These are phyloP conservation scores for Chenopodium berlandieri DNA, from an alignment of 148 eudicot genomes.

Conservation along the genomic window DNA sequence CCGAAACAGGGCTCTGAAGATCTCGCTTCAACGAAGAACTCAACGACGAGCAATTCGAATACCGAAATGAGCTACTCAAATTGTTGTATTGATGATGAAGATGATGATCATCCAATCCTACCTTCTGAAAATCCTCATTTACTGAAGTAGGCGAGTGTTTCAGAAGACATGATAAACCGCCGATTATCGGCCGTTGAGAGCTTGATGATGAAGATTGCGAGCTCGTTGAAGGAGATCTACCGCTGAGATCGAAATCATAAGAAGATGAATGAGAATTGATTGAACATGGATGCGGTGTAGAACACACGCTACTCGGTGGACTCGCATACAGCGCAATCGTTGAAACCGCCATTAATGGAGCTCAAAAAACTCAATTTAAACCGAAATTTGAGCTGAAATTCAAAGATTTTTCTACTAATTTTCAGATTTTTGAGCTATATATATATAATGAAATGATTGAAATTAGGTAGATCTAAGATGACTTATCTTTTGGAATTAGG, in stretches of 20 bases:
- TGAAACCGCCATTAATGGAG: constrained; percentile 67
- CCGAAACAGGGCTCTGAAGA: constrained; percentile 77
- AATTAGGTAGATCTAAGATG: constrained; percentile 20
- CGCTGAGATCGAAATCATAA: constrained; percentile 56
- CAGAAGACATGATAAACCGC: constrained; percentile 59
- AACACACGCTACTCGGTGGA: constrained; percentile 65
- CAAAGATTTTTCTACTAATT: neutral
- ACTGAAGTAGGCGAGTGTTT: constrained; percentile 41
- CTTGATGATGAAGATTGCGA: constrained; percentile 51
- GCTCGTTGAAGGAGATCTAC: constrained; percentile 48
- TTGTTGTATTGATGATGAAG: constrained; percentile 29
- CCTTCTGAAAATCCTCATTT: constrained; percentile 46
- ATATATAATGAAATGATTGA: neutral
- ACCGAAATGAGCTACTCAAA: constrained; percentile 52
- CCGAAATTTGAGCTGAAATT: neutral
- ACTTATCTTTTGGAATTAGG: constrained; percentile 6
- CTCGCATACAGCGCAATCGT: constrained; percentile 77
- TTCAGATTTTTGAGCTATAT: neutral
- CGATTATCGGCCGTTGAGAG: constrained; percentile 45
- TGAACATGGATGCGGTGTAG: constrained; percentile 56
- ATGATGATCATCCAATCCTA: constrained; percentile 18
- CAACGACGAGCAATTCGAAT: constrained; percentile 39
- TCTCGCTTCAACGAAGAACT: constrained; percentile 34
- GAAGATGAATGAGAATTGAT: constrained; percentile 49
- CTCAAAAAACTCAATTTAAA: neutral